Percentiles rank a stretch among this genome's conserved stretches.
These are phyloP conservation scores for Lyophyllum decastes DNA, from an alignment of 768 basidiomycete genomes.

Conservation along the genomic window DNA sequence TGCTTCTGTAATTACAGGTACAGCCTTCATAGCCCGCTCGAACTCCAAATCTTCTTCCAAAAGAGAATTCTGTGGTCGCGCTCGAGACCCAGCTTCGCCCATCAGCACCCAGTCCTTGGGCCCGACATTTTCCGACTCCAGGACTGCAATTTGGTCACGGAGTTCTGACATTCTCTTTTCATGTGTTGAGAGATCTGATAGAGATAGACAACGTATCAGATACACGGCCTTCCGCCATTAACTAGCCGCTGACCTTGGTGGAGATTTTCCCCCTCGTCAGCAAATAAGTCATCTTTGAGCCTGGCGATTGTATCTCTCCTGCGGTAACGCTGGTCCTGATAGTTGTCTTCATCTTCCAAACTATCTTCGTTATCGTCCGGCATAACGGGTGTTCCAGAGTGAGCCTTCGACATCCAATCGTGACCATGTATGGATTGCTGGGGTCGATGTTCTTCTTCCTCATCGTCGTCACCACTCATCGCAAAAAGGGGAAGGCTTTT, in stretches of 20 bases:
- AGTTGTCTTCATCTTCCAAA: constrained; percentile 21
- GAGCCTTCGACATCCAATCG: constrained; percentile 24
- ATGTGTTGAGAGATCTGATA: constrained; percentile 68
- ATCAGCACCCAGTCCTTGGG: constrained; percentile 91
- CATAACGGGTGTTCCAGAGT: constrained; percentile 26
- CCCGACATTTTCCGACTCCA: constrained; percentile 87
- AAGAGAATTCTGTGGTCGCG: constrained; percentile 88
- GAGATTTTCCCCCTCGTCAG: constrained; percentile 61
- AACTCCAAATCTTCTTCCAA: constrained; percentile 95
- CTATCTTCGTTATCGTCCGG: constrained; percentile 35
- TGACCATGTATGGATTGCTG: background rate
- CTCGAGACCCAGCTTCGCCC: constrained; percentile 83
- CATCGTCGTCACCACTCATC: constrained; percentile 43
- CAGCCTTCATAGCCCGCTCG: constrained; percentile 84
- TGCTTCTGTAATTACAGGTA: constrained; percentile 90
- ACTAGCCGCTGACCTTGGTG: constrained; percentile 25
- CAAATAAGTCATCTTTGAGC: constrained; percentile 79
- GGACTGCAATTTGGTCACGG: constrained; percentile 71
- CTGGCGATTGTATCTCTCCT: constrained; percentile 58
- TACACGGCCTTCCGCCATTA: constrained; percentile 11
- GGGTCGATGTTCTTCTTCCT: constrained; percentile 23
- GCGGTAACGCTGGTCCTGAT: constrained; percentile 27
- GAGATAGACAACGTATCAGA: constrained; percentile 1
- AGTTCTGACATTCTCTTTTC: constrained; percentile 78
- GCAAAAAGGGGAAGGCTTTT: constrained; percentile 58